Evolutionary conservation across 345 rosid genomes (phyloP).

Genomic region (Clausena lansium): DNA sequence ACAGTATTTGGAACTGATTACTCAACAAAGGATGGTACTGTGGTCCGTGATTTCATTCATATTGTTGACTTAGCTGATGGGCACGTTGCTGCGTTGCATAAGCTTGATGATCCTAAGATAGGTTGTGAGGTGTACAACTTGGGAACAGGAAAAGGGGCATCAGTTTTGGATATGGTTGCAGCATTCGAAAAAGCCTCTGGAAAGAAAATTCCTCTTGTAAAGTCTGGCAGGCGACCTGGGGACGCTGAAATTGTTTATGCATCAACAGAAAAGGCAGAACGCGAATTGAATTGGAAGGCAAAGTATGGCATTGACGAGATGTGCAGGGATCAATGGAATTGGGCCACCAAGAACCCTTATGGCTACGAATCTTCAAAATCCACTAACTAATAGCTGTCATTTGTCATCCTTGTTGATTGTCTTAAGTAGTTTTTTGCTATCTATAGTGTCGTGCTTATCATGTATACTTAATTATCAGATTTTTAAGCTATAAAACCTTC

Average conservation of each 20-base stretch:
- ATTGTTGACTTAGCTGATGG: slow-evolving; percentile 94
- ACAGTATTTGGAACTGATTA: slow-evolving; percentile 87
- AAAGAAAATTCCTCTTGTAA: slow-evolving; percentile 78
- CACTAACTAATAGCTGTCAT: slow-evolving; percentile 16
- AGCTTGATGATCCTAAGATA: slow-evolving; percentile 57
- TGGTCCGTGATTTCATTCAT: slow-evolving; percentile 96
- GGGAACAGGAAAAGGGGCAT: slow-evolving; percentile 96
- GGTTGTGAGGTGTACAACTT: slow-evolving; percentile 94
- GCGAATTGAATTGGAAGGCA: slow-evolving; percentile 84
- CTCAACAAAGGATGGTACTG: slow-evolving; percentile 89
- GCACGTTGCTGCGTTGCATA: slow-evolving; percentile 80
- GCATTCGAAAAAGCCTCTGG: slow-evolving; percentile 93
- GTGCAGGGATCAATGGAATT: slow-evolving; percentile 95
- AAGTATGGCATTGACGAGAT: slow-evolving; percentile 78
- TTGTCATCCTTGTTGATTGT: neutral
- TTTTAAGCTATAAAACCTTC: neutral
- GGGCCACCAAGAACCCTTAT: slow-evolving; percentile 91
- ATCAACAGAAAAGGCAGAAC: slow-evolving; percentile 74
- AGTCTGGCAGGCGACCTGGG: slow-evolving; percentile 74
- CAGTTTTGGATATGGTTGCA: slow-evolving; percentile 92
- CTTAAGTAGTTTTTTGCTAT: no score
- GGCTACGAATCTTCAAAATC: slow-evolving; percentile 63
- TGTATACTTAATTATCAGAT: neutral
- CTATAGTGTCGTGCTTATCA: neutral
- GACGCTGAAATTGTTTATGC: slow-evolving; percentile 90